Base-by-base conservation (phyloP, 2,329 filamentous ascomycete species). In the Aspergillus felis region DNA sequence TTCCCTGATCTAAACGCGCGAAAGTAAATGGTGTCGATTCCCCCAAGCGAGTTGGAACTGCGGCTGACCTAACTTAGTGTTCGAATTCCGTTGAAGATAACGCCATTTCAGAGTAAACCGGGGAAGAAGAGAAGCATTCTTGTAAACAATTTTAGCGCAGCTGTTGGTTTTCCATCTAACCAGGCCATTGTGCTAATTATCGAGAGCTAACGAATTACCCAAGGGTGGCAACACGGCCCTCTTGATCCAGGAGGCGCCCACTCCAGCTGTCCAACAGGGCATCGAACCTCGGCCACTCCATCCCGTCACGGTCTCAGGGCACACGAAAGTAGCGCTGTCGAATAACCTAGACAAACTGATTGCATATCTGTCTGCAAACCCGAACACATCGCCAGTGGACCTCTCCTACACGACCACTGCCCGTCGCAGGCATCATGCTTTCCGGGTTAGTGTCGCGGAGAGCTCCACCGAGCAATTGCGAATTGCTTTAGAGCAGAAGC, bases 121-220 rank as follows among this genome's bases (percentile, higher is more conserved):
- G 62, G 62, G 52, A 63, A 62, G 25, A 65, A 71, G 53, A 69
- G 79, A 4, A 71, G 69, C 22, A 72, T 78, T n/a, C 71, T 75
- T 38, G 73, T 87, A 62, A 89, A 89, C 77, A 88, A 88, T 74
- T 89, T 88, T 67, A 83, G 82, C 61, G 88, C 87, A 7, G 85
- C 87, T 28, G 27, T 28, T 28, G 27, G 27, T 28, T 28, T 28
- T 28, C 27, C 27, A 28, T 28, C 27, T 28, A 2, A 8, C 27
- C 27, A 8, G 27, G 6, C 27, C 27, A 1, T 28, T 28, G 27
- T 7, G 27, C 27, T 28, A 28, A 28, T 28, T 28, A 28, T 28
- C 27, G 27, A 28, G 27, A 28, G 27, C 27, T 28, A 28, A 28
- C 27, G 27, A 28, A 8, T 28, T 28, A 28, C 27, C 27, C 27